Evolutionary conservation across 1,284 basidiomycete genomes (phyloP), one percentile per base, ranked within the genome.

Genomic region (Boletus smithii): DNA sequence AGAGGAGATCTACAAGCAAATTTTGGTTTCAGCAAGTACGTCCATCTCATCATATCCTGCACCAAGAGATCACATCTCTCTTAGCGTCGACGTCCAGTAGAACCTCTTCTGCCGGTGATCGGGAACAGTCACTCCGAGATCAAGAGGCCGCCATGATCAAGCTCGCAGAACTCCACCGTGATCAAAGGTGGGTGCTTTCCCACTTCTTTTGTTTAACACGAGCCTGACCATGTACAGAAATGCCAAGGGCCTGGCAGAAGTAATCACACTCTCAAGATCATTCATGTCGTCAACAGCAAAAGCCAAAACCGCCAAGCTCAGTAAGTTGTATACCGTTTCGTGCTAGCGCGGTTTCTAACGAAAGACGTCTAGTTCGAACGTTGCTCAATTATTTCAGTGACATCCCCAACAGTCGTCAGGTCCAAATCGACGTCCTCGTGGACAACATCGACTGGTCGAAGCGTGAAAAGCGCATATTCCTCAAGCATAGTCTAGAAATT

Each of bases 271-370:
- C 26, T 95, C 92, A 0, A 77, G 94, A 45, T 80, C 85, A 0
- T 95, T 97, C 73, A 93, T 97, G 84, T 88, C 90, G 0, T 88
- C 88, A 13, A 93, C 94, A 2, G 95, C 95, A 22, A 99, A 99
- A 69, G 95, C 97, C 8, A 99, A 99, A 73, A 97, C 95, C 0
- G 95, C 95, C 3, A 97, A 97, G 73, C 82, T 98, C 53, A 94
- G 92, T 93, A 55, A 55, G 87, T 74, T 14, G 17, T 26, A 29
- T 18, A 30, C 33, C 13, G 13, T 37, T 33, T 32, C 44, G 33
- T 37, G 10, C 42, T 22, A 2, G 22, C 29, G 5, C 41, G 1
- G 17, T 32, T 32, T 16, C 27, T 48, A 3, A 59, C 23, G 22
- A 37, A 20, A 20, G n/a, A 8, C 18, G 3, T 45, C 38, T 55